These are phyloP conservation scores for Wallacemonas rigidus DNA, from an alignment of 208 protist species.

Conservation along the genomic window DNA sequence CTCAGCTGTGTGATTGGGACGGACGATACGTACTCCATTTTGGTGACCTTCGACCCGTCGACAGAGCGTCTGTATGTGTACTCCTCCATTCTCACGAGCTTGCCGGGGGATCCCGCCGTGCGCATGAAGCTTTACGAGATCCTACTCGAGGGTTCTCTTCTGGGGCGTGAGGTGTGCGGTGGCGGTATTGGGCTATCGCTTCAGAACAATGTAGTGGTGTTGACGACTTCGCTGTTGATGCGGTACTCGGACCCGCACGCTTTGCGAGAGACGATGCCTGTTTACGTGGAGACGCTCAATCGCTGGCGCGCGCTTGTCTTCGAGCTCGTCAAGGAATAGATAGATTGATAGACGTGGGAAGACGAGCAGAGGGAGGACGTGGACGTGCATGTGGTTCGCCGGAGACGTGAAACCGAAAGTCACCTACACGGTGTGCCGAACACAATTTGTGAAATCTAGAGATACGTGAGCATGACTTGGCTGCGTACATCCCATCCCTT, in stretches of 20 bases:
- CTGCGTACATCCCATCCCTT: no score
- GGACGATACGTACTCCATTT: conserved; percentile 60
- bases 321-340: conserved; percentile 37
- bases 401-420: neutral
- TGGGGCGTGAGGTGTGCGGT: conserved; percentile 81
- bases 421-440: no score
- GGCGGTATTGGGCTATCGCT: conserved; percentile 71
- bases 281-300: conserved; percentile 69
- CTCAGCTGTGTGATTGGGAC: conserved; percentile 72
- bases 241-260: conserved; percentile 39
- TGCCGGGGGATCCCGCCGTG: conserved; percentile 47
- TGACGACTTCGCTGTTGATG: conserved; percentile 65
- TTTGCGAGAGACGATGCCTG: conserved; percentile 58
- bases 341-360: neutral
- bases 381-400: no score
- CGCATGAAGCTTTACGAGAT: conserved; percentile 76
- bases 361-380: no score
- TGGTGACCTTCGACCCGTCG: conserved; percentile 73
- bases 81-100: conserved; percentile 59
- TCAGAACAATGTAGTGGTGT: conserved; percentile 61
- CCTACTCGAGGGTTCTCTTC: conserved; percentile 72
- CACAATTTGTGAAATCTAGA: no score
- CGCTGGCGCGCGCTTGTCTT: conserved; percentile 67
- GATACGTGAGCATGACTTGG: no score
- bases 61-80: conserved; percentile 85